Percentiles rank a stretch among this genome's conserved stretches.
Conservation (phyloP, 2,329 filamentous ascomycete genomes). For the Trichoderma sp. region DNA sequence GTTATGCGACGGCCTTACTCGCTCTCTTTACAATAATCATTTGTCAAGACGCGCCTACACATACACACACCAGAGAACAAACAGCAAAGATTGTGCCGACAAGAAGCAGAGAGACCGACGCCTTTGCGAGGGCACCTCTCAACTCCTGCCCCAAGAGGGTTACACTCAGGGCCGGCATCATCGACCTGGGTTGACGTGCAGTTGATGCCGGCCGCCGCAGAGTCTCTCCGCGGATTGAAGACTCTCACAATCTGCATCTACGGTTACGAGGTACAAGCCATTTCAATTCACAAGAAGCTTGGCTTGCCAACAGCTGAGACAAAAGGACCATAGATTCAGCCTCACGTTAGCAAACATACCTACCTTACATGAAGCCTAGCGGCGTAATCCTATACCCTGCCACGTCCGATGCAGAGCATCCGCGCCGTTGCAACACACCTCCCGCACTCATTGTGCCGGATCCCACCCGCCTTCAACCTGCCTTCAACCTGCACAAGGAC, state of each 20-base stretch:
- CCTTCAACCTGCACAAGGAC: constrained; percentile 13
- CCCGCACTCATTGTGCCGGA: constrained; percentile 4
- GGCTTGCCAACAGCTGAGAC: neutral
- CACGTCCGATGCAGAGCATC: constrained; percentile 26
- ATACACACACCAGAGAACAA: neutral
- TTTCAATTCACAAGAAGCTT: neutral
- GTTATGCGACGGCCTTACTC: neutral
- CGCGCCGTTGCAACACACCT: constrained; percentile 23
- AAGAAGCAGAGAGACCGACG: neutral
- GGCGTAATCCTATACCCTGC: constrained; percentile 20
- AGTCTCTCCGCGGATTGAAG: neutral
- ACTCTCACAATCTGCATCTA: neutral
- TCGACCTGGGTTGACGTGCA: neutral
- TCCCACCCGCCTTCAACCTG: constrained; percentile 13
- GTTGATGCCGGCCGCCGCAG: neutral
- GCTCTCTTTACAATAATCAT: neutral
- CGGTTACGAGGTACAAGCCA: neutral
- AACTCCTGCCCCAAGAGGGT: neutral
- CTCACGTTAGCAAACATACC: constrained; percentile 17
- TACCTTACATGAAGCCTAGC: neutral
- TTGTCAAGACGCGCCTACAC: neutral
- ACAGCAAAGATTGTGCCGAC: neutral
- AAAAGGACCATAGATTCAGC: constrained; percentile 20
- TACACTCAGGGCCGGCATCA: neutral
- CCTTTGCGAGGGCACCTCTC: neutral